Conservation (phyloP, 371 early-diverging fungal species). For the Mucor sp. region DNA sequence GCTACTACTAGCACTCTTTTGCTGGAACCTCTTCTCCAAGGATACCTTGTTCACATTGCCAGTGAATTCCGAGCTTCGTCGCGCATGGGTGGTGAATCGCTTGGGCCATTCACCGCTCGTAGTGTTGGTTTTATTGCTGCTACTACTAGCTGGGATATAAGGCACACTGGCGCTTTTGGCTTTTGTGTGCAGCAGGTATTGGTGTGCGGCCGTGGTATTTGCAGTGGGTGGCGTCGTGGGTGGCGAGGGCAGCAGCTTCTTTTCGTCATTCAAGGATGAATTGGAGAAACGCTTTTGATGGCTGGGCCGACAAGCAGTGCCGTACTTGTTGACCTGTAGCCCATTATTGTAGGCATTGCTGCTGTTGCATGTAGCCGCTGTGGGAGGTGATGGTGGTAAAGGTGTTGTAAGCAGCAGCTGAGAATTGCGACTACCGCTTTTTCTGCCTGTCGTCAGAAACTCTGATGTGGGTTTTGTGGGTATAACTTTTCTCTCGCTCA, state of each 20-base stretch:
- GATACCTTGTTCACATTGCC: background rate
- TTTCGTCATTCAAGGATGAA: background rate
- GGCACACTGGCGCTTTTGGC: background rate
- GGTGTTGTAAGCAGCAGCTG: constrained; percentile 1
- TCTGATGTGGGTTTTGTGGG: background rate
- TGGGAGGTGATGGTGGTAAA: background rate
- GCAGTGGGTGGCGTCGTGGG: background rate
- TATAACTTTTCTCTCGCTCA: constrained; percentile 21
- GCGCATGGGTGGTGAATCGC: background rate
- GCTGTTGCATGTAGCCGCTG: background rate
- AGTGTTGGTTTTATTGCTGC: background rate
- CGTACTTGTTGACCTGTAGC: background rate
- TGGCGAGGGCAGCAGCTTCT: background rate
- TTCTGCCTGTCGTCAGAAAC: background rate
- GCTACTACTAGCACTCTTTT: background rate
- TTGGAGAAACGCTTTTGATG: background rate
- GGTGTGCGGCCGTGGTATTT: background rate
- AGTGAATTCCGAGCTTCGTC: background rate
- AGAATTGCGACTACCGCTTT: background rate
- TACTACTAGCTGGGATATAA: background rate
- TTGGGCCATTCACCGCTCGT: background rate
- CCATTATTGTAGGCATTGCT: background rate
- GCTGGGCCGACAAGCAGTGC: background rate
- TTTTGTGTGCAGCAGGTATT: background rate
- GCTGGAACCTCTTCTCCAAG: background rate